These are phyloP conservation scores for Pseudogymnoascus sp. DNA, from an alignment of 2,329 filamentous ascomycete species.

Conservation along the genomic window DNA sequence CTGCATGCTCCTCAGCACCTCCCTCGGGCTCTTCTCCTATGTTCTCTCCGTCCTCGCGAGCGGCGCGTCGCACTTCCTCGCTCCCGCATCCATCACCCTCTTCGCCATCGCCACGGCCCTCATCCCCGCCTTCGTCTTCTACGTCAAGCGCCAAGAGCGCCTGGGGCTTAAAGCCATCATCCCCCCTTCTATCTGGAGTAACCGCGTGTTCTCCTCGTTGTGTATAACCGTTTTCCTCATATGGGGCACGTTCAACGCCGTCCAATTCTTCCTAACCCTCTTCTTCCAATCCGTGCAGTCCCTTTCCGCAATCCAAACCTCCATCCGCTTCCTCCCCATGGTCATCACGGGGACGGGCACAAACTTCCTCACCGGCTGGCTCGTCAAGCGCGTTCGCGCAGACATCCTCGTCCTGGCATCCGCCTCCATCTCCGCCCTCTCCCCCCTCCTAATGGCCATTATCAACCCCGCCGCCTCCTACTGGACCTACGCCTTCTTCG, in stretches of 20 bases:
- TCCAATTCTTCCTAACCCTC: slow-evolving; percentile 25
- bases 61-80: slow-evolving; percentile 15
- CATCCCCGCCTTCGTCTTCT: slow-evolving; percentile 25
- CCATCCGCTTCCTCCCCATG: slow-evolving; percentile 36
- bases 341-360: slow-evolving; percentile 33
- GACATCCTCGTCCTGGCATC: slow-evolving; percentile 36
- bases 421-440: slow-evolving; percentile 29
- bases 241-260: slow-evolving; percentile 28
- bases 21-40: slow-evolving; percentile 43
- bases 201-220: slow-evolving; percentile 26
- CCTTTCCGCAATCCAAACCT: slow-evolving; percentile 18
- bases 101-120: slow-evolving; percentile 25
- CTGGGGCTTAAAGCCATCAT: slow-evolving; percentile 26
- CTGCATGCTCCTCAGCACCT: slow-evolving; percentile 37
- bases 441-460: slow-evolving; percentile 39
- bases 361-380: slow-evolving; percentile 39
- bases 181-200: slow-evolving; percentile 30
- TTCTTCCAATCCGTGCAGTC: slow-evolving; percentile 22
- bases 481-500: slow-evolving; percentile 39
- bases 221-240: slow-evolving; percentile 30
- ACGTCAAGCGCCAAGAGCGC: slow-evolving; percentile 24
- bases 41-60: slow-evolving; percentile 25
- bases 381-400: slow-evolving; percentile 38
- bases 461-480: slow-evolving; percentile 38
- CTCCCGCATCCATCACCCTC: slow-evolving; percentile 24